A percentile compares a stretch with the other conserved stretches of the same genome.
Conservation (phyloP, 2,329 filamentous ascomycete genomes). For the Paecilomyces niveus region DNA sequence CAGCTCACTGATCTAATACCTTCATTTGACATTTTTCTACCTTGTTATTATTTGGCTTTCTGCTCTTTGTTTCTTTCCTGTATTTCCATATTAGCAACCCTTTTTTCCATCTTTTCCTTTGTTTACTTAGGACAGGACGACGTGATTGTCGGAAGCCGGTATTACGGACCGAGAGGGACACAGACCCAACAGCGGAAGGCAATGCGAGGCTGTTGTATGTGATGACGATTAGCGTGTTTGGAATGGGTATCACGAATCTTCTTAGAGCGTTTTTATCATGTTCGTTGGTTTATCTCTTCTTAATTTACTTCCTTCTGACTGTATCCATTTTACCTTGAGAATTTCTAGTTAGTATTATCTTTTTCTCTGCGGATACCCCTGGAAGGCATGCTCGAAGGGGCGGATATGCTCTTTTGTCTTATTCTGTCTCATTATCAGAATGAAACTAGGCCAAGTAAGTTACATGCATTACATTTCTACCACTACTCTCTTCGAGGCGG, state of each 20-base stretch:
- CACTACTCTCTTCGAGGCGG: background rate
- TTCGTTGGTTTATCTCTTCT: background rate
- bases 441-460: background rate
- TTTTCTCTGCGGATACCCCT: background rate
- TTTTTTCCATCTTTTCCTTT: background rate
- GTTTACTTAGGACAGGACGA: background rate
- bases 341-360: background rate
- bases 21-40: background rate
- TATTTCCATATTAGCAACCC: background rate
- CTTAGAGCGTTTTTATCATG: background rate
- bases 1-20: slow-evolving; percentile 3
- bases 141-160: background rate
- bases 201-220: background rate
- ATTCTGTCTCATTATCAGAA: background rate
- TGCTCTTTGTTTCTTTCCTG: background rate
- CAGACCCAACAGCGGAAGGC: background rate
- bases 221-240: background rate
- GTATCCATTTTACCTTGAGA: background rate
- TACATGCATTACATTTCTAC: background rate
- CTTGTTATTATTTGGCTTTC: background rate
- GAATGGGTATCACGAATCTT: background rate
- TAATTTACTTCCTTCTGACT: background rate
- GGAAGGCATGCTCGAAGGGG: background rate
- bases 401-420: too few relatives aligned
- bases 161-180: background rate